Percentiles rank a stretch among this genome's conserved stretches.
These are phyloP conservation scores for Arthroderma sp. DNA, from an alignment of 2,329 filamentous ascomycete genomes.

Conservation along the genomic window DNA sequence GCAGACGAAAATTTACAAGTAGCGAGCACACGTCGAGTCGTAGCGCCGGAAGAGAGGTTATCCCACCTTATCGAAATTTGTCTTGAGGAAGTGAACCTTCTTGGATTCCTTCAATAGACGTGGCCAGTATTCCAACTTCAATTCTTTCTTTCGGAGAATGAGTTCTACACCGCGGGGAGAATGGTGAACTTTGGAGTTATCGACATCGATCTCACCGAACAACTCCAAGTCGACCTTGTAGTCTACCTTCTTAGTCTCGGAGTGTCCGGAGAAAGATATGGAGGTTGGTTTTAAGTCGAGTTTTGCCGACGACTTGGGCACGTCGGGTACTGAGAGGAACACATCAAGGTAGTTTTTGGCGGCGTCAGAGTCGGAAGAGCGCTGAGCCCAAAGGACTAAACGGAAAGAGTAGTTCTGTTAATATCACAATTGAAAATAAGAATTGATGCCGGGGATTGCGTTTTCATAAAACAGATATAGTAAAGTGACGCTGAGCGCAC, in stretches of 20 bases:
- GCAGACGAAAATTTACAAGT: not conserved
- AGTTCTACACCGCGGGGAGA: slow-evolving; percentile 78
- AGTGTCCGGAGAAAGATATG: slow-evolving; percentile 72
- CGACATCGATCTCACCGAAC: slow-evolving; percentile 78
- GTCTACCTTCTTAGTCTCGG: slow-evolving; percentile 68
- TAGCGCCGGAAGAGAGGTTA: not conserved
- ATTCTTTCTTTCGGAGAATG: slow-evolving; percentile 92
- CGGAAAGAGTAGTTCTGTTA: not conserved
- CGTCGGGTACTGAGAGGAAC: slow-evolving; percentile 78
- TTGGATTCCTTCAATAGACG: slow-evolving; percentile 78
- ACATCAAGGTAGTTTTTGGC: slow-evolving; percentile 92
- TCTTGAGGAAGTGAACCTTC: slow-evolving; percentile 94
- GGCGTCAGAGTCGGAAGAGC: slow-evolving; percentile 66
- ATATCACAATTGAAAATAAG: no score
- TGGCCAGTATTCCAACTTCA: slow-evolving; percentile 90
- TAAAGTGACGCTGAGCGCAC: no score
- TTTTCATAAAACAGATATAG: no score
- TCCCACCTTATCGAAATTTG: slow-evolving; percentile 86
- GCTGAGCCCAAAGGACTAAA: slow-evolving; percentile 95
- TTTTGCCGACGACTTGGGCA: slow-evolving; percentile 60
- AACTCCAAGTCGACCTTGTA: slow-evolving; percentile 82
- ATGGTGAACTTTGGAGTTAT: slow-evolving; percentile 75
- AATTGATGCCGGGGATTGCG: no score
- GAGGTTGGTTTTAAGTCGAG: slow-evolving; percentile 67
- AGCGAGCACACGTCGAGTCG: not conserved